These are phyloP conservation scores for Agrocybe chaxingu DNA, from an alignment of 768 basidiomycete species.

Conservation along the genomic window DNA sequence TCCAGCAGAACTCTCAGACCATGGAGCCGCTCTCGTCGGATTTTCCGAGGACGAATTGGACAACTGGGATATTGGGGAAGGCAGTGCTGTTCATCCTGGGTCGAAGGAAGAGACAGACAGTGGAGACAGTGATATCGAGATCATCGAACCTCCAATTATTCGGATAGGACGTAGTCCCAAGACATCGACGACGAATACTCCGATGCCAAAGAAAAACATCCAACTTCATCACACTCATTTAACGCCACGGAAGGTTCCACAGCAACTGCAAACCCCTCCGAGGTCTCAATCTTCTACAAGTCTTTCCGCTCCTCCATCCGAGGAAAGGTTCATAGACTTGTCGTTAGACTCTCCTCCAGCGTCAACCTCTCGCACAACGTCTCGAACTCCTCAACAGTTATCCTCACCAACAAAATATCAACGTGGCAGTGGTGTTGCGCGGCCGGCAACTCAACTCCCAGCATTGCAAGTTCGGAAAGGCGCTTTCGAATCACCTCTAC, in stretches of 20 bases:
- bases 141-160: slow-evolving; percentile 16
- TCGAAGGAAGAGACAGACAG: slow-evolving; percentile 16
- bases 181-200: too few species aligned
- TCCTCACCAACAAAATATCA: not conserved
- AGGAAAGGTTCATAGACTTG: slow-evolving; percentile 4
- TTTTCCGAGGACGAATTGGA: slow-evolving; percentile 46
- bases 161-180: not conserved
- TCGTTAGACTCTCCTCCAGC: slow-evolving; percentile 14
- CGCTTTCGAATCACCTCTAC: too few species aligned
- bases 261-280: slow-evolving; percentile 40
- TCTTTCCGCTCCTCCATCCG: slow-evolving; percentile 14
- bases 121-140: slow-evolving; percentile 33
- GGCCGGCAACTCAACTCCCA: too few species aligned
- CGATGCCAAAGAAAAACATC: not conserved
- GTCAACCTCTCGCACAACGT: slow-evolving; percentile 10
- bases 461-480: too few species aligned
- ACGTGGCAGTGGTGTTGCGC: too few species aligned
- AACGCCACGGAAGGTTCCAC: not conserved
- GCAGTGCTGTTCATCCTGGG: slow-evolving; percentile 31
- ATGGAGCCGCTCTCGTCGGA: slow-evolving; percentile 4
- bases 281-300: slow-evolving; percentile 30
- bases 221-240: not conserved
- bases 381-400: not conserved
- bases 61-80: slow-evolving; percentile 36
- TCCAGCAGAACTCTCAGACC: not conserved